A percentile compares a stretch with the other conserved stretches of the same genome.
phyloP scores from a whole-genome alignment of 768 basidiomycete species.

The Phlebiopsis flavidoalba region DNA sequence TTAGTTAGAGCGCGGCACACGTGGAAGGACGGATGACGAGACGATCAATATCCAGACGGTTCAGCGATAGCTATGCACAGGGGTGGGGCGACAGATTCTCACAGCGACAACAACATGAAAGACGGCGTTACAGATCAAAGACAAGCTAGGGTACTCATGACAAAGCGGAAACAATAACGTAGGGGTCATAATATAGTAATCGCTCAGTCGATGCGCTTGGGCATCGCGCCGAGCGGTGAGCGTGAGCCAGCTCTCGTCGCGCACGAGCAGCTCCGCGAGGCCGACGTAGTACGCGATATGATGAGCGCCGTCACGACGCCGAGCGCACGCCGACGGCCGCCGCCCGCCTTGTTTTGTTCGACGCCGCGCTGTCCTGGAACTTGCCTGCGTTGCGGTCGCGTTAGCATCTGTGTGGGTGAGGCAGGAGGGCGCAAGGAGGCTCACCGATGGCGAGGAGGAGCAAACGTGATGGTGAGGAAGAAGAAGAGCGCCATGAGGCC shows the following conservation, averaged over 20 bases:
- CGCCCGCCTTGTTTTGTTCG: constrained; percentile 37
- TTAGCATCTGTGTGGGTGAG: background rate
- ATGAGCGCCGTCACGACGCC: constrained; percentile 42
- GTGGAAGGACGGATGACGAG: no score
- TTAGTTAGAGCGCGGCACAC: no score
- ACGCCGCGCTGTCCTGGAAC: constrained; percentile 7
- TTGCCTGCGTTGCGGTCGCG: constrained; percentile 14
- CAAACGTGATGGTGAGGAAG: constrained; percentile 50
- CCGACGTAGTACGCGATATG: constrained; percentile 45
- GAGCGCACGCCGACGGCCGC: no score
- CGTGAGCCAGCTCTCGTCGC: constrained; percentile 32
- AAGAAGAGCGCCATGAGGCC: constrained; percentile 45
- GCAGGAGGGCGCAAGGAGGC: constrained; percentile 10
- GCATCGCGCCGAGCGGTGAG: constrained; percentile 35
- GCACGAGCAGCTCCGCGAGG: constrained; percentile 35
- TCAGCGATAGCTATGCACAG: background rate
- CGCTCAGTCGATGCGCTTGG: constrained; percentile 17
- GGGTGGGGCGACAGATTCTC: background rate
- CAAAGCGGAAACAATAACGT: background rate
- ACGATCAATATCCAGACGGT: background rate
- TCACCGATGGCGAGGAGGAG: constrained; percentile 38
- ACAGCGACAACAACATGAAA: background rate
- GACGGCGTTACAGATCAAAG: background rate
- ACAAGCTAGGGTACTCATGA: background rate
- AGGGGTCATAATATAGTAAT: background rate